These are phyloP conservation scores for Endoconidiophora polonica DNA, from an alignment of 2,329 filamentous ascomycete species.

Conservation along the genomic window DNA sequence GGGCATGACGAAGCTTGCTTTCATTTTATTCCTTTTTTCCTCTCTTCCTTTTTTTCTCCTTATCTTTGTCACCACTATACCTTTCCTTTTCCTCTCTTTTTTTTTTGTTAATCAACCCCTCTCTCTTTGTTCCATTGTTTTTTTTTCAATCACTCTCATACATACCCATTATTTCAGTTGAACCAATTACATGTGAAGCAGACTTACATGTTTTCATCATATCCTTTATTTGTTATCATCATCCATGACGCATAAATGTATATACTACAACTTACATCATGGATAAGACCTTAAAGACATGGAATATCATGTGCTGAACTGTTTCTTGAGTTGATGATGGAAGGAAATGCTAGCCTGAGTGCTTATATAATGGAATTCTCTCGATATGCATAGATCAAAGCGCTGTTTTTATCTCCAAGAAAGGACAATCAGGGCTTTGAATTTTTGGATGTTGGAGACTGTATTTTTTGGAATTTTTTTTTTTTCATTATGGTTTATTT, in stretches of 20 bases:
- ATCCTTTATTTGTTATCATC: too few species aligned
- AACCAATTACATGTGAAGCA: neutral
- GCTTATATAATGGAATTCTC: too few species aligned
- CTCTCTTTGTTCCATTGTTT: neutral
- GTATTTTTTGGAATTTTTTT: constrained; percentile 5
- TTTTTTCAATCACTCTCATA: neutral
- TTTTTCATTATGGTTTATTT: neutral
- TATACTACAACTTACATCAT: too few species aligned
- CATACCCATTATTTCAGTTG: constrained; percentile 1
- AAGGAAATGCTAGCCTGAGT: too few species aligned
- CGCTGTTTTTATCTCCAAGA: neutral
- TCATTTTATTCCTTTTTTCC: neutral
- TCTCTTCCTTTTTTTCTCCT: constrained; percentile 1
- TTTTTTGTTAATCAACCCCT: neutral
- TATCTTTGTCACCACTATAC: neutral
- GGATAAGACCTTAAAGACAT: too few species aligned
- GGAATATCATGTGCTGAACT: too few species aligned
- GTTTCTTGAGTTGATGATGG: neutral
- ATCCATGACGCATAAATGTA: too few species aligned
- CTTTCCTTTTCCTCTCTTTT: neutral
- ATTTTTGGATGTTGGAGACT: neutral
- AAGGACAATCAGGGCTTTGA: neutral
- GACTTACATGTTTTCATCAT: neutral
- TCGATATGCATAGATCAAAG: too few species aligned
- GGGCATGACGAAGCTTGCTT: neutral